Conservation (phyloP, 2,329 filamentous ascomycete species). For the Epichloe hybrida region DNA sequence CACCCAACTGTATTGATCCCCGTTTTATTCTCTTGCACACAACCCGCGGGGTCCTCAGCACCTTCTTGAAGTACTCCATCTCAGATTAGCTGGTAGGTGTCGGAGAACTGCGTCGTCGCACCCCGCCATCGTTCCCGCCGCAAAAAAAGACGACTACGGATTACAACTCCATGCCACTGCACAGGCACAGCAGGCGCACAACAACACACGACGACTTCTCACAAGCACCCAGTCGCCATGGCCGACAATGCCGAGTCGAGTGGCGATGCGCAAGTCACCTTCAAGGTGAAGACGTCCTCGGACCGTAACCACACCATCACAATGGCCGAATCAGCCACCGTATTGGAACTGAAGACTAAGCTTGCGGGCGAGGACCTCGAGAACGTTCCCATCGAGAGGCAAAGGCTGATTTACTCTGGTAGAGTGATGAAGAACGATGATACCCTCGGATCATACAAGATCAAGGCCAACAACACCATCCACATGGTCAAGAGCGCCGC, state of each 20-base stretch:
- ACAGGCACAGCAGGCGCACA: neutral
- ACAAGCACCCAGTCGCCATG: constrained; percentile 31
- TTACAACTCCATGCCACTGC: neutral
- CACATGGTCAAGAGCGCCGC: constrained; percentile 94
- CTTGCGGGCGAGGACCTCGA: constrained; percentile 70
- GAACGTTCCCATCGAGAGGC: constrained; percentile 73
- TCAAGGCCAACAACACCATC: constrained; percentile 90
- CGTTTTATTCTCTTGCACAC: no score
- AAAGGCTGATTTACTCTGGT: constrained; percentile 94
- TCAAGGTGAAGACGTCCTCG: constrained; percentile 95
- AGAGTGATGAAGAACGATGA: constrained; percentile 94
- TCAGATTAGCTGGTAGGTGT: neutral
- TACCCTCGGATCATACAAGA: constrained; percentile 73
- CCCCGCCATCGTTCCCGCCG: neutral
- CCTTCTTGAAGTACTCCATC: neutral
- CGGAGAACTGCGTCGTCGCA: neutral
- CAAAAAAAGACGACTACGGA: neutral
- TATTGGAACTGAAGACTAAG: constrained; percentile 81
- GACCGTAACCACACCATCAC: constrained; percentile 77
- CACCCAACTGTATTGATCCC: no score
- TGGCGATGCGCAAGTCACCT: constrained; percentile 70
- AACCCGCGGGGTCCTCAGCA: no score
- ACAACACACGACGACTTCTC: neutral
- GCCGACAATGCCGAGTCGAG: constrained; percentile 47
- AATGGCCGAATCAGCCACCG: constrained; percentile 60